Percentiles rank a stretch among this genome's conserved stretches.
Evolutionary conservation across 805 yeast genomes (phyloP).

Genomic region (Dipodascus geniculatus): DNA sequence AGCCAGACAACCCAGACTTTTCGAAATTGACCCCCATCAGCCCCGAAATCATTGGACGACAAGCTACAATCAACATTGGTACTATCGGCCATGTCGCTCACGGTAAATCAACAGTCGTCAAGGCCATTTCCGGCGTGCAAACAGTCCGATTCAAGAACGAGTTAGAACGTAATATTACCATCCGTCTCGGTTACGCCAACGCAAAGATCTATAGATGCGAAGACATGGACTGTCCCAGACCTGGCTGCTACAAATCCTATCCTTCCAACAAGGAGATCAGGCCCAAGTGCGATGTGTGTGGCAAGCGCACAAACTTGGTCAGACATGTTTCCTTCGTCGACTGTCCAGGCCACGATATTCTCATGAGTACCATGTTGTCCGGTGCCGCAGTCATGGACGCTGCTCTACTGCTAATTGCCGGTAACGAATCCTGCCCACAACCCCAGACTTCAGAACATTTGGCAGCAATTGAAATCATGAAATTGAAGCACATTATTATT

Average conservation of each 20-base stretch:
- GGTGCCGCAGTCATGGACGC: constrained; percentile 99
- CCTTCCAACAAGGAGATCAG: constrained; percentile 88
- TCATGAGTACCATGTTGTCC: constrained; percentile 99
- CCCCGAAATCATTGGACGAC: constrained; percentile 89
- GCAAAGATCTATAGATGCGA: constrained; percentile 95
- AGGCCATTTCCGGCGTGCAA: constrained; percentile 97
- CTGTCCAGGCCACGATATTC: constrained; percentile 99
- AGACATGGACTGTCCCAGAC: constrained; percentile 76
- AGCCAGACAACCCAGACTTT: constrained; percentile 84
- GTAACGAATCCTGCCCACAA: constrained; percentile 98
- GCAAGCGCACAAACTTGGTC: constrained; percentile 77
- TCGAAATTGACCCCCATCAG: constrained; percentile 71
- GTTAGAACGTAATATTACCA: constrained; percentile 96
- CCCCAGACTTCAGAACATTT: constrained; percentile 99
- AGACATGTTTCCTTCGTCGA: constrained; percentile 98
- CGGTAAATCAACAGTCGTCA: constrained; percentile 87
- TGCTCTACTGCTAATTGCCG: constrained; percentile 89
- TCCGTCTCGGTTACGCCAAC: constrained; percentile 96
- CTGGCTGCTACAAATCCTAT: constrained; percentile 90
- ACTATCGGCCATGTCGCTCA: constrained; percentile 95
- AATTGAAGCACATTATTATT: constrained; percentile 89
- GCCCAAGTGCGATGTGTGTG: constrained; percentile 84
- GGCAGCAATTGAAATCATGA: constrained; percentile 99
- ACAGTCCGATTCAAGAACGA: constrained; percentile 99
- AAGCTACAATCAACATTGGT: constrained; percentile 98